These are phyloP conservation scores for Exophiala bonariae DNA, from an alignment of 2,329 filamentous ascomycete species.

Conservation along the genomic window DNA sequence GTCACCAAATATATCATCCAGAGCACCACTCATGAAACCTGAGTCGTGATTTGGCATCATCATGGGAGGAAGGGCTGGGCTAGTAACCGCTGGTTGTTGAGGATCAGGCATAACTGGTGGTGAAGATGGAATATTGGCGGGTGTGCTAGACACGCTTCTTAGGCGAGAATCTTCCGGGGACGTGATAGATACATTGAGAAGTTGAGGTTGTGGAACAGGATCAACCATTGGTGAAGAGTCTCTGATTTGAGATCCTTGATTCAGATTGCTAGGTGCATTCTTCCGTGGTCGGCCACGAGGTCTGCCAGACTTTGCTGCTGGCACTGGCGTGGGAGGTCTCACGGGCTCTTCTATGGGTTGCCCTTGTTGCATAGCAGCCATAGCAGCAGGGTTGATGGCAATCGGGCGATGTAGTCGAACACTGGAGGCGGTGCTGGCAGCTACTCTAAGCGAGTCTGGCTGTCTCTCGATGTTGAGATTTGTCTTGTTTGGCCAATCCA, in stretches of 20 bases:
- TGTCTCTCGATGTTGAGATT: conserved; percentile 67
- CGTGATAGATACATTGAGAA: conserved; percentile 47
- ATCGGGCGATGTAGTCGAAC: conserved; percentile 80
- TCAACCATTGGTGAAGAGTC: conserved; percentile 41
- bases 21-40: conserved; percentile 79
- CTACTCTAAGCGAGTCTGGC: conserved; percentile 80
- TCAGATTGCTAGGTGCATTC: conserved; percentile 50
- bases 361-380: conserved; percentile 27
- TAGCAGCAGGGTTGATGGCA: conserved; percentile 38
- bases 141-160: conserved; percentile 61
- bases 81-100: conserved; percentile 58
- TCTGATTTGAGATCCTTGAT: conserved; percentile 63
- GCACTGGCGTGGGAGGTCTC: conserved; percentile 48
- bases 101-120: conserved; percentile 73
- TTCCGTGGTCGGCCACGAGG: conserved; percentile 25
- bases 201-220: conserved; percentile 35
- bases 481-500: conserved; percentile 69
- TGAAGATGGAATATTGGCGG: conserved; percentile 83
- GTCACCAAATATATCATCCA: conserved; percentile 45
- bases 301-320: conserved; percentile 25
- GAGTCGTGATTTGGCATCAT: conserved; percentile 64
- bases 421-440: conserved; percentile 85
- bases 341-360: conserved; percentile 43
- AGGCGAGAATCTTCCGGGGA: conserved; percentile 53
- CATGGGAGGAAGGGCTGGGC: conserved; percentile 65